These are phyloP conservation scores for Balamuthia mandrillaris DNA, from an alignment of 208 protist species.

Conservation along the genomic window DNA sequence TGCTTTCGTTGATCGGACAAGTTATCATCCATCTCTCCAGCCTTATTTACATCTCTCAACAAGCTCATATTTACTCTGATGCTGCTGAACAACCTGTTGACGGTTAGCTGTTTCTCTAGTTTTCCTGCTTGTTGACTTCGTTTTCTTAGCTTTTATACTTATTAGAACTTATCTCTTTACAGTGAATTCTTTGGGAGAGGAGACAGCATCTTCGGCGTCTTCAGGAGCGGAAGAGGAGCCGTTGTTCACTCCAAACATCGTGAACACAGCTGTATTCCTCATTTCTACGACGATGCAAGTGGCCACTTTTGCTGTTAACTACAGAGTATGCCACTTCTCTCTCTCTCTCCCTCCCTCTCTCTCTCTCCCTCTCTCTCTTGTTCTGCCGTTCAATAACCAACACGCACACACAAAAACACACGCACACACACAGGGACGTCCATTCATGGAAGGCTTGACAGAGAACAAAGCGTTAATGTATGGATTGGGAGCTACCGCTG, in stretches of 20 bases:
- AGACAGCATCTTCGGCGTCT: no score
- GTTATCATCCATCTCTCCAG: conserved; percentile 88
- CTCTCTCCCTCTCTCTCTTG: not conserved
- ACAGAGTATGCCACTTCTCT: no score
- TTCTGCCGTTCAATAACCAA: not conserved
- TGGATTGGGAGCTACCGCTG: not conserved
- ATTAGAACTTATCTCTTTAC: no score
- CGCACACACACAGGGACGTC: not conserved
- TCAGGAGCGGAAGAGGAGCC: no score
- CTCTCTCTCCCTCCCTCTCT: not conserved
- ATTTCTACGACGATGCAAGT: conserved; percentile 88
- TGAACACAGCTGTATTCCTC: conserved; percentile 96
- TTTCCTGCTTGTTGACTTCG: no score
- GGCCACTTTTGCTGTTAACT: conserved; percentile 95
- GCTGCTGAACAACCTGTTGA: conserved; percentile 69
- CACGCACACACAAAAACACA: not conserved
- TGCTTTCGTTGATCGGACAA: conserved; percentile 88
- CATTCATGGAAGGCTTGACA: conserved; percentile 32
- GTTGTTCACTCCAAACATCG: conserved; percentile 91
- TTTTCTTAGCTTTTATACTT: no score
- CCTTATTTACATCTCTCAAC: conserved; percentile 80
- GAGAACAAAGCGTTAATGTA: conserved; percentile 40
- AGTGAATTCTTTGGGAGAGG: no score
- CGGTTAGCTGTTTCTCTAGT: conserved; percentile 29
- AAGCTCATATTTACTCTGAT: conserved; percentile 76